phyloP scores from a whole-genome alignment of 345 rosid genomes.

The Gossypium arboreum region DNA sequence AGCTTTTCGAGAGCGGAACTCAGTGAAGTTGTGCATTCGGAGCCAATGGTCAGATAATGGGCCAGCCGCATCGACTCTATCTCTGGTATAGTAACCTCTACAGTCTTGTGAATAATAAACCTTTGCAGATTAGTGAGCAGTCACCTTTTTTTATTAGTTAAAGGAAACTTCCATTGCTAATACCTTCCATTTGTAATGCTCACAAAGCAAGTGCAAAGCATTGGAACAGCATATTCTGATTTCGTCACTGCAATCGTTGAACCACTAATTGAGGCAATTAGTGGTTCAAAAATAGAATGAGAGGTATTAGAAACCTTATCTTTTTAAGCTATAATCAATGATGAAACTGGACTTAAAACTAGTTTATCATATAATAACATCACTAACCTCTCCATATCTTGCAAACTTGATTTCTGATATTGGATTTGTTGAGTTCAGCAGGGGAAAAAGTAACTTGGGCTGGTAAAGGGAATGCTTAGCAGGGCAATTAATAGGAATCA shows the following conservation, averaged over 20 bases:
- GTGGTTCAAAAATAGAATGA: constrained; percentile 19
- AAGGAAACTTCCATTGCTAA: neutral
- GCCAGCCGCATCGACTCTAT: constrained; percentile 77
- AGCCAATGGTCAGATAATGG: constrained; percentile 61
- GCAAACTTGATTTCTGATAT: constrained; percentile 46
- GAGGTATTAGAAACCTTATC: neutral
- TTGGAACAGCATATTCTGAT: constrained; percentile 46
- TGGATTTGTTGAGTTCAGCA: constrained; percentile 31
- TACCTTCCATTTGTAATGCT: constrained; percentile 62
- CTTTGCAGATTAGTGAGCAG: constrained; percentile 17
- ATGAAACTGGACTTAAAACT: neutral
- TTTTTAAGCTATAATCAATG: neutral
- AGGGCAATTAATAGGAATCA: neutral
- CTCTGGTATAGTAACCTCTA: constrained; percentile 67
- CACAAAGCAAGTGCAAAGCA: constrained; percentile 35
- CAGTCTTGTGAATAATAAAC: constrained; percentile 30
- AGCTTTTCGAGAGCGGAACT: constrained; percentile 41
- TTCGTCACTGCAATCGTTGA: constrained; percentile 54
- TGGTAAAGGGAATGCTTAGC: constrained; percentile 14
- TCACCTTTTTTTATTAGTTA: neutral
- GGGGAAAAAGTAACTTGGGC: constrained; percentile 46
- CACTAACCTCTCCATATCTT: constrained; percentile 54
- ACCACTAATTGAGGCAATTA: constrained; percentile 52
- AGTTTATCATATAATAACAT: neutral
- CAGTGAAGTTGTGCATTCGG: constrained; percentile 53